Evolutionary conservation across 1,139 yeast genomes (phyloP), one percentile per base, ranked within the genome.

Genomic region (Kurtzmaniella quercitrusa): DNA sequence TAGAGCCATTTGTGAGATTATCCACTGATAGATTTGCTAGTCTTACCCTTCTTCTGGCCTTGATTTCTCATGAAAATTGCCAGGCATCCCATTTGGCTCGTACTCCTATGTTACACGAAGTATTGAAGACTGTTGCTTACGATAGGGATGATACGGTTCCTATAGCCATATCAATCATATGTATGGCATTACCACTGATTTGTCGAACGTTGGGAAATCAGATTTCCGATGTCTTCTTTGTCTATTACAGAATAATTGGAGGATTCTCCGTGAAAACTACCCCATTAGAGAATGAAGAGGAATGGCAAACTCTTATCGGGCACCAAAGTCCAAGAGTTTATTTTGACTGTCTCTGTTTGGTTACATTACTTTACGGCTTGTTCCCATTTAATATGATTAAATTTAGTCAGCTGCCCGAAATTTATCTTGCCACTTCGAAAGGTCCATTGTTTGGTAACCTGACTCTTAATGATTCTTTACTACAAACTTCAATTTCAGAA

Each of bases 171-270:
- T 68, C 75, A 1, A 57, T 71, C 0, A 48, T 81, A 40, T 68
- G 75, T 5, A 79, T 82, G 83, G 45, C 76, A 8, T 54, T 81
- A 6, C 88, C 88, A 0, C 78, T 77, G 47, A 56, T 78, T 1
- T 66, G 75, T 43, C 59, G 61, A 22, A 59, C 52, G 16, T 52
- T 78, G 3, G 56, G 63, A 1, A 45, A 54, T 0, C 60, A 60
- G 39, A 49, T 80, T 5, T 69, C 78, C 0, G 74, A 72, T 33
- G 48, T 81, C 7, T 65, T 78, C 39, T 63, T 73, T 1, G 60
- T 78, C 1, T 75, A 71, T 46, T 65, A 77, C 2, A 58, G 86
- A 28, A 52, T 77, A 5, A 6, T 47, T 51, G 38, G 41, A 40
- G 30, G 33, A 36, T 35, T 26, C 17, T 21, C 32, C 15, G 17